A percentile compares a stretch with the other conserved stretches of the same genome.
Evolutionary conservation across 495 filamentous ascomycete genomes (phyloP).

Genomic region (Alectoria sarmentosa): DNA sequence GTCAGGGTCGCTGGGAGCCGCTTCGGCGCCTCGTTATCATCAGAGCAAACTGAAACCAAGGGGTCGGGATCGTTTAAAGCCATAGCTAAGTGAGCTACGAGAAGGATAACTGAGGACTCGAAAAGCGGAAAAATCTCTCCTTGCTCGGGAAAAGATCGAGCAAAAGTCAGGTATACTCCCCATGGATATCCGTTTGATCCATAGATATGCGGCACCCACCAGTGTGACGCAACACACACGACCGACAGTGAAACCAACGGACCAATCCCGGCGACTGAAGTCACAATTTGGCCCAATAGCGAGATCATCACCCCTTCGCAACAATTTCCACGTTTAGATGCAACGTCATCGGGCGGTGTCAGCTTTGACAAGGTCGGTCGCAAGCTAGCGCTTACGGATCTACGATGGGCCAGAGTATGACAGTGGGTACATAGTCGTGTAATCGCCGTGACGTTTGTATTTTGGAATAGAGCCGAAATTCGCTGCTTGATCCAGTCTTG

Average conservation of each 20-base stretch:
- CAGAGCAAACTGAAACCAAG: not conserved
- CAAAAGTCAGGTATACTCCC: too few species aligned
- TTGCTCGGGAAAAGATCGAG: too few species aligned
- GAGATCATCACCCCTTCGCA: too few species aligned
- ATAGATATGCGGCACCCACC: too few species aligned
- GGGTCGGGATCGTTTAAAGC: not conserved
- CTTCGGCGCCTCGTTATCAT: not conserved
- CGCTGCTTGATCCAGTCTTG: not conserved
- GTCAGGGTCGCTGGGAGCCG: not conserved
- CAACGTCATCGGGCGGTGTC: not conserved
- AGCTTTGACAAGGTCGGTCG: not conserved
- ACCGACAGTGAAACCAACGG: too few species aligned
- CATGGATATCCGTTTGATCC: too few species aligned
- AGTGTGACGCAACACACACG: too few species aligned
- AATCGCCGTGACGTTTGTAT: not conserved
- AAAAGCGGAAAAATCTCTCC: not conserved
- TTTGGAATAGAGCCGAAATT: not conserved
- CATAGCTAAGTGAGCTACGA: not conserved
- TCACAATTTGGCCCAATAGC: too few species aligned
- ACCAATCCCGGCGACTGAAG: too few species aligned
- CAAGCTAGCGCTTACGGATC: not conserved
- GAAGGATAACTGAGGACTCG: not conserved
- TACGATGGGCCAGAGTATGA: not conserved
- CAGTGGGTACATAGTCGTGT: not conserved
- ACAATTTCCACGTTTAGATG: not conserved